Conservation (phyloP, 2,329 filamentous ascomycete genomes). For the Leptodontidium sp. region DNA sequence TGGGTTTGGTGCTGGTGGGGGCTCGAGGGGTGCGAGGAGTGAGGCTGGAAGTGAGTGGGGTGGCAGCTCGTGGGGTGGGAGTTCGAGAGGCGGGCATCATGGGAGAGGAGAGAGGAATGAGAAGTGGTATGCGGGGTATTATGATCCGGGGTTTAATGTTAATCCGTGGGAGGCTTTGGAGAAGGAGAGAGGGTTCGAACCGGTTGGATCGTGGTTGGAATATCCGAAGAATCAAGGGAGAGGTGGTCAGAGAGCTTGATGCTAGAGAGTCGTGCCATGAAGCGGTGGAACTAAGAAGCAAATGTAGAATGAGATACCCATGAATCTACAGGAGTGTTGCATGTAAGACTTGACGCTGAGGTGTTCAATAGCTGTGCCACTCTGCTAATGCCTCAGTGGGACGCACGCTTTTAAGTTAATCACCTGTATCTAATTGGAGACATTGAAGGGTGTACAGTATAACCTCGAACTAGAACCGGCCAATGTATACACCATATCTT, state of each 20-base stretch:
- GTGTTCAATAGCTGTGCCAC: no score
- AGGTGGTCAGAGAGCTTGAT: constrained; percentile 12
- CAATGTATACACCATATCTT: no score
- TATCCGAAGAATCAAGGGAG: constrained; percentile 8
- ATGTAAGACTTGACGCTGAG: no score
- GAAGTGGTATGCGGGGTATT: constrained; percentile 72
- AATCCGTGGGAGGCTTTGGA: constrained; percentile 76
- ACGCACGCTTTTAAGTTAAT: no score
- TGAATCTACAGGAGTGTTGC: not conserved
- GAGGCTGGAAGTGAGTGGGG: constrained; percentile 18
- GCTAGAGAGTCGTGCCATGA: not conserved
- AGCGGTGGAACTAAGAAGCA: not conserved
- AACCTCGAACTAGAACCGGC: no score
- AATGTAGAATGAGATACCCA: constrained; percentile 5
- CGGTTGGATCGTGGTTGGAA: constrained; percentile 57
- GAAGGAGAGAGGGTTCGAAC: constrained; percentile 52
- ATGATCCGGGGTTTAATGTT: constrained; percentile 72
- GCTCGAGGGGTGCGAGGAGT: constrained; percentile 19
- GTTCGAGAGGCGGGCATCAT: constrained; percentile 25
- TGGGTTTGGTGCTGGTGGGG: constrained; percentile 25
- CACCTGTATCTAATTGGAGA: not conserved
- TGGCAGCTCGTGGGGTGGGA: constrained; percentile 17
- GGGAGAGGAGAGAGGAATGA: constrained; percentile 51
- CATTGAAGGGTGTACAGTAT: not conserved
- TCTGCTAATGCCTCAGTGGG: no score